Evolutionary conservation across 2,329 filamentous ascomycete species (phyloP).

Genomic region (Monilinia vaccinii-corymbosi): DNA sequence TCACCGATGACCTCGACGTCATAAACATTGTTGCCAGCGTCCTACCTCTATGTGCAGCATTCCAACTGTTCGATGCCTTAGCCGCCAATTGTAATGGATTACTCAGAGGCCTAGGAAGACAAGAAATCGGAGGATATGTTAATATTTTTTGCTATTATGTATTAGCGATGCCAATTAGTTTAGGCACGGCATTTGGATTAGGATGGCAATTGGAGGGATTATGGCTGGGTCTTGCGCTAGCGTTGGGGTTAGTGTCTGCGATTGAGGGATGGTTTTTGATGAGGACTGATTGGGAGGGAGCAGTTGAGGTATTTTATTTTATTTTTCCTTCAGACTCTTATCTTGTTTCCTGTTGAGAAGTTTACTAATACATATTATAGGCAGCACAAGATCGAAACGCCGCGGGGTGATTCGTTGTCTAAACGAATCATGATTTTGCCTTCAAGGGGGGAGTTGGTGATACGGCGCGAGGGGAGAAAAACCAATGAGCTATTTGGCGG

Average conservation of each 20-base stretch:
- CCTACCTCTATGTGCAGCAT: slow-evolving; percentile 73
- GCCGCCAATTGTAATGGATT: slow-evolving; percentile 75
- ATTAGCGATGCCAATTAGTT: slow-evolving; percentile 75
- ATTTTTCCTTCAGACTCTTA: background rate
- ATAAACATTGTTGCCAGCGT: slow-evolving; percentile 58
- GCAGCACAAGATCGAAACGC: slow-evolving; percentile 49
- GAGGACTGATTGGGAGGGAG: slow-evolving; percentile 45
- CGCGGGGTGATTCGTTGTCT: slow-evolving; percentile 22
- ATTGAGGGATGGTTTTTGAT: slow-evolving; percentile 50
- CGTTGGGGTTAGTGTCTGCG: slow-evolving; percentile 38
- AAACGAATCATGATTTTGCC: background rate
- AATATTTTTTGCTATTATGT: slow-evolving; percentile 82
- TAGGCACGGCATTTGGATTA: slow-evolving; percentile 67
- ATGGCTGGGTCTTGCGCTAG: slow-evolving; percentile 72
- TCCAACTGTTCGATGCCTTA: slow-evolving; percentile 83
- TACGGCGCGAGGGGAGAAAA: background rate
- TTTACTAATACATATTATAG: background rate
- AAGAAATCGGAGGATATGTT: slow-evolving; percentile 82
- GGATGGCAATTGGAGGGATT: slow-evolving; percentile 71
- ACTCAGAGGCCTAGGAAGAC: slow-evolving; percentile 76
- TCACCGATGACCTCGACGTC: slow-evolving; percentile 66
- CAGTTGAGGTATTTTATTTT: slow-evolving; percentile 37
- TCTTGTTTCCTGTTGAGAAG: background rate
- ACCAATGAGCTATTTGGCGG: background rate
- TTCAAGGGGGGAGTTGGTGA: background rate